These are phyloP conservation scores for Brassica juncea DNA, from an alignment of 345 rosid species.

Conservation along the genomic window DNA sequence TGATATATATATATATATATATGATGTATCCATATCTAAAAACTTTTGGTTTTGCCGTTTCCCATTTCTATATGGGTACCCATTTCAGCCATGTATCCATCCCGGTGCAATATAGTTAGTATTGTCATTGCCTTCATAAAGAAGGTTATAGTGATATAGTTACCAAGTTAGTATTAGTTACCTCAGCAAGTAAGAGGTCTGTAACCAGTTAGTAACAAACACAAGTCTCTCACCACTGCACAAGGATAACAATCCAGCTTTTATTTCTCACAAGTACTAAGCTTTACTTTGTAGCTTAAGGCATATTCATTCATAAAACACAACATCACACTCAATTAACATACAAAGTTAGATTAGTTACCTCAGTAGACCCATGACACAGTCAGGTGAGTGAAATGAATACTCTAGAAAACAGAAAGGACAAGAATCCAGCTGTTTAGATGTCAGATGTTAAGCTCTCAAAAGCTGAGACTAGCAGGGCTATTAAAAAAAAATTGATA, in stretches of 20 bases:
- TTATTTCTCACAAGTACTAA: background rate
- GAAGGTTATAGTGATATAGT: background rate
- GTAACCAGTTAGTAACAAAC: slow-evolving; percentile 14
- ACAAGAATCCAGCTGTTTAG: slow-evolving; percentile 9
- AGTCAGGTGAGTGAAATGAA: slow-evolving; percentile 12
- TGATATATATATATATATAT: no score
- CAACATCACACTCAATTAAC: background rate
- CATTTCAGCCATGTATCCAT: no score
- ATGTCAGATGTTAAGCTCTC: slow-evolving; percentile 22
- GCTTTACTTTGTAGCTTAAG: background rate
- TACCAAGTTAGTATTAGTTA: slow-evolving; percentile 22
- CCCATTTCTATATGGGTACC: no score
- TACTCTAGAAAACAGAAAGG: slow-evolving; percentile 17
- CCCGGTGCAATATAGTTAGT: background rate
- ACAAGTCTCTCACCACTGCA: slow-evolving; percentile 22
- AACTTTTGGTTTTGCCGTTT: no score
- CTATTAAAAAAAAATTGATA: slow-evolving; percentile 3
- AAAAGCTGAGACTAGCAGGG: background rate
- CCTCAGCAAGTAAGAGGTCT: slow-evolving; percentile 22
- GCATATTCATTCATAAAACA: background rate
- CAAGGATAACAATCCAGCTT: slow-evolving; percentile 16
- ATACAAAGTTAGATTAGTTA: slow-evolving; percentile 25
- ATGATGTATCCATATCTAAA: no score
- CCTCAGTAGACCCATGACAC: background rate
- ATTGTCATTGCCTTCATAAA: background rate